Evolutionary conservation across 75 land plant genomes (phyloP), one percentile per base, ranked within the genome.

Genomic region (Larix kaempferi): DNA sequence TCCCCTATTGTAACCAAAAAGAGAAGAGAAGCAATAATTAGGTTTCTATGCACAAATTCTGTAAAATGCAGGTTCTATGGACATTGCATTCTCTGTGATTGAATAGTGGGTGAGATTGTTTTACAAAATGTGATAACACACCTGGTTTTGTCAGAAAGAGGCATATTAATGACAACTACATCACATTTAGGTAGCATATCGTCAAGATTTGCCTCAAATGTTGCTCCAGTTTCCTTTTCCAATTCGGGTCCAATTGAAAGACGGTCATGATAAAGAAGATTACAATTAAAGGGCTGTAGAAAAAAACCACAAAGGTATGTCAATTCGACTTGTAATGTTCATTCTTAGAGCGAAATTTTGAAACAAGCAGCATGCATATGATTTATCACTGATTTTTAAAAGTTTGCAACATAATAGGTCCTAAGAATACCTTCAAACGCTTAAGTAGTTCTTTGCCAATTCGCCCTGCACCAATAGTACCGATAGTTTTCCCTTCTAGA

Each of bases 391-490:
- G 49, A 39, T 69, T 19, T 37, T 67, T 39, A n/a, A 39, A 69
- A 69, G 72, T 21, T 73, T 57, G 44, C 39, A 62, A 78, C n/a
- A 21, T 4, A 29, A 35, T 27, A 52, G 57, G 55, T 52, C 5
- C 11, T n/a, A 69, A 69, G 2, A 39, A n/a, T 72, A 85, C 87
- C 82, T 91, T 95, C 81, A 95, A 75, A 52, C 94, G 86, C 65
- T 95, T 86, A 44, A 95, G 88, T 56, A 95, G 63, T 54, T 88
- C 89, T 77, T 72, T 86, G 0, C 99, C 99, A 80, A 95, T 95
- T n/a, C 99, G 86, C 14, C 99, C 99, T 54, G 92, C 94, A 63
- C 96, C 99, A 61, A 95, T 85, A 57, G 92, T 93, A 44, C 92
- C 99, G 21, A 96, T 88, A 12, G 92, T 90, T 84, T 92, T 91